Conservation (phyloP, 768 basidiomycete genomes). For the Xerocomus brunneocitrinus region DNA sequence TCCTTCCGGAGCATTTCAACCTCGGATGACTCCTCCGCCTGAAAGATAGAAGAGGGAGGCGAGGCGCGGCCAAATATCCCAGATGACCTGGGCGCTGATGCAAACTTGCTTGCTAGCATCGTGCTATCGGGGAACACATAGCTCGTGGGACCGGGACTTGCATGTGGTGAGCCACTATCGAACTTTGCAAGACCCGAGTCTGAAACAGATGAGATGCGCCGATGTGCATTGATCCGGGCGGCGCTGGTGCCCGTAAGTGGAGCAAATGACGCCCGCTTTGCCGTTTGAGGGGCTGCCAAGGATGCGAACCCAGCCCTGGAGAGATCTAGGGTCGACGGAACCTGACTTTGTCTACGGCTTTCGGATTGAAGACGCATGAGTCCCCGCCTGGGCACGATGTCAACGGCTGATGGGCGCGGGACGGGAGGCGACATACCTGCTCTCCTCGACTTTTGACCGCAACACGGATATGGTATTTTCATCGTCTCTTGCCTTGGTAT, state of each 20-base stretch:
- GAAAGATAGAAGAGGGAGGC: slow-evolving; percentile 37
- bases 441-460: slow-evolving; percentile 83
- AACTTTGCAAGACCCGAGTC: slow-evolving; percentile 45
- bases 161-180: slow-evolving; percentile 29
- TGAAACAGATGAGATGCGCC: slow-evolving; percentile 72
- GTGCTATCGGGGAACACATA: slow-evolving; percentile 33
- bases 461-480: slow-evolving; percentile 73
- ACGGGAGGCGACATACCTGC: slow-evolving; percentile 48
- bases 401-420: neutral
- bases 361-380: slow-evolving; percentile 85
- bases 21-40: slow-evolving; percentile 37
- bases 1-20: slow-evolving; percentile 59
- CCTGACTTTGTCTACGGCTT: slow-evolving; percentile 56
- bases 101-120: slow-evolving; percentile 16
- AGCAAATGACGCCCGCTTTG: slow-evolving; percentile 72
- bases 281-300: slow-evolving; percentile 43
- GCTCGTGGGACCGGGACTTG: slow-evolving; percentile 33
- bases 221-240: slow-evolving; percentile 48
- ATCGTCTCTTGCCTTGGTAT: slow-evolving; percentile 58
- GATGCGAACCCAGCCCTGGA: slow-evolving; percentile 43
- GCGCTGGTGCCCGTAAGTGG: slow-evolving; percentile 58
- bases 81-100: slow-evolving; percentile 37
- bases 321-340: slow-evolving; percentile 50
- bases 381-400: slow-evolving; percentile 52
- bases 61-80: slow-evolving; percentile 51